phyloP scores from a whole-genome alignment of 345 rosid species.

The Rubroshorea leprosula region DNA sequence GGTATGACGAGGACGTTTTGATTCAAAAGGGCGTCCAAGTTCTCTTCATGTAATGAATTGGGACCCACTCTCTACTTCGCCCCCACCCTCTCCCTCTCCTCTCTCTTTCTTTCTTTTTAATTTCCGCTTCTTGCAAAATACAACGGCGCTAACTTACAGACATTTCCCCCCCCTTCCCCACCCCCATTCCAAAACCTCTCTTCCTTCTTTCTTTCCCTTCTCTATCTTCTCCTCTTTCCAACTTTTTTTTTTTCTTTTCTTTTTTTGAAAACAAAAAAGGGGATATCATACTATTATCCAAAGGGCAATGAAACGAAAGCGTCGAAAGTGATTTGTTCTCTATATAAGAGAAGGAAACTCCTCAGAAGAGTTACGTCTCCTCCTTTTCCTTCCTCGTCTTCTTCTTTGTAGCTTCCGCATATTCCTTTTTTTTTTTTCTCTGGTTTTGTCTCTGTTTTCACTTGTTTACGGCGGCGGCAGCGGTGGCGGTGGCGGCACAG shows the following conservation, averaged over 20 bases:
- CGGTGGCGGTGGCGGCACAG: background rate
- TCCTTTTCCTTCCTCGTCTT: too few species aligned
- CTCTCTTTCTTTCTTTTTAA: constrained; percentile 13
- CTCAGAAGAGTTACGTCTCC: too few species aligned
- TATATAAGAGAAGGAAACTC: too few species aligned
- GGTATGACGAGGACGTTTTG: constrained; percentile 38
- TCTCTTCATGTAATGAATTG: constrained; percentile 41
- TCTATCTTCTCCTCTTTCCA: background rate
- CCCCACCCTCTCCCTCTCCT: background rate
- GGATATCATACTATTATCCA: too few species aligned
- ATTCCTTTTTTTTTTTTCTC: too few species aligned
- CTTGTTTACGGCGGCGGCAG: background rate
- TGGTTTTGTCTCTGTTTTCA: background rate
- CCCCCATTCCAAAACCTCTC: background rate
- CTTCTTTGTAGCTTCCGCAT: too few species aligned
- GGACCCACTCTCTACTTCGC: constrained; percentile 26
- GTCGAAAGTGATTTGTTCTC: too few species aligned
- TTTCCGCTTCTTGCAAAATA: constrained; percentile 22
- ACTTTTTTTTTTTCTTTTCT: background rate
- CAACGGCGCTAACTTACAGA: constrained; percentile 38
- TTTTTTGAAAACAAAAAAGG: too few species aligned
- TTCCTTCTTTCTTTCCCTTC: background rate
- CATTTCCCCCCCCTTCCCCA: background rate
- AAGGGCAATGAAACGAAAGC: background rate
- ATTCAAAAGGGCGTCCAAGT: constrained; percentile 59